Percentiles rank a stretch among this genome's conserved stretches.
Evolutionary conservation across 2,329 filamentous ascomycete genomes (phyloP).

Genomic region (Epichloe scottii): DNA sequence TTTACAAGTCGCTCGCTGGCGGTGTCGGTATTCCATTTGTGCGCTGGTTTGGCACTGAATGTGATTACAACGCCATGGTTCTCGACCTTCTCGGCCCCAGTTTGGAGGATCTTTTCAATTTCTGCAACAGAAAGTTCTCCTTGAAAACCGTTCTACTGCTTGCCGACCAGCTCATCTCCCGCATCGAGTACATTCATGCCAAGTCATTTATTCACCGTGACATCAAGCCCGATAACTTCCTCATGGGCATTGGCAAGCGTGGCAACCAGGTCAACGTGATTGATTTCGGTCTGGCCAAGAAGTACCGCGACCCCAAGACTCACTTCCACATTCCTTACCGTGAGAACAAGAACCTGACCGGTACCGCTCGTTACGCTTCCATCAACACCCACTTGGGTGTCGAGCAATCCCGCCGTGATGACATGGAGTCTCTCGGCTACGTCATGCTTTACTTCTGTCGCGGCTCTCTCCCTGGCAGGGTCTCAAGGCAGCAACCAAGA

Average conservation of each 20-base stretch:
- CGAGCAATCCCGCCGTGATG: slow-evolving; percentile 96
- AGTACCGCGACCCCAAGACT: slow-evolving; percentile 98
- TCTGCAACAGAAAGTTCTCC: slow-evolving; percentile 99
- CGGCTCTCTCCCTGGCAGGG: slow-evolving; percentile 96
- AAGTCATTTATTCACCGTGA: slow-evolving; percentile 99
- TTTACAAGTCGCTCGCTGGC: slow-evolving; percentile 81
- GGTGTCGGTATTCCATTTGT: slow-evolving; percentile 98
- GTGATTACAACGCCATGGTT: slow-evolving; percentile 99
- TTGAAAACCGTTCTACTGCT: slow-evolving; percentile 95
- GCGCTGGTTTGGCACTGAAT: slow-evolving; percentile 98
- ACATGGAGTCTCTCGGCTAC: slow-evolving; percentile 98
- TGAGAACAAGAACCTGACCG: slow-evolving; percentile 99
- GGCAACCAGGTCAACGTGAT: slow-evolving; percentile 99
- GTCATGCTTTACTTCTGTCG: slow-evolving; percentile 99
- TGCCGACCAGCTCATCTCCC: slow-evolving; percentile 95
- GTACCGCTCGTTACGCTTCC: slow-evolving; percentile 93
- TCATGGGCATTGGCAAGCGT: slow-evolving; percentile 98
- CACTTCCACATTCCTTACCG: slow-evolving; percentile 99
- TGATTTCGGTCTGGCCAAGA: slow-evolving; percentile 98
- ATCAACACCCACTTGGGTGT: slow-evolving; percentile 99
- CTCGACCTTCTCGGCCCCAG: slow-evolving; percentile 91
- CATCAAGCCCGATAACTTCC: slow-evolving; percentile 99
- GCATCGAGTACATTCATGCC: slow-evolving; percentile 99
- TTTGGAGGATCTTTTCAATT: slow-evolving; percentile 98
- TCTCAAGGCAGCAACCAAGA: slow-evolving; percentile 95